Conservation (phyloP, 2,329 filamentous ascomycete genomes). For the Pseudogymnoascus destructans region DNA sequence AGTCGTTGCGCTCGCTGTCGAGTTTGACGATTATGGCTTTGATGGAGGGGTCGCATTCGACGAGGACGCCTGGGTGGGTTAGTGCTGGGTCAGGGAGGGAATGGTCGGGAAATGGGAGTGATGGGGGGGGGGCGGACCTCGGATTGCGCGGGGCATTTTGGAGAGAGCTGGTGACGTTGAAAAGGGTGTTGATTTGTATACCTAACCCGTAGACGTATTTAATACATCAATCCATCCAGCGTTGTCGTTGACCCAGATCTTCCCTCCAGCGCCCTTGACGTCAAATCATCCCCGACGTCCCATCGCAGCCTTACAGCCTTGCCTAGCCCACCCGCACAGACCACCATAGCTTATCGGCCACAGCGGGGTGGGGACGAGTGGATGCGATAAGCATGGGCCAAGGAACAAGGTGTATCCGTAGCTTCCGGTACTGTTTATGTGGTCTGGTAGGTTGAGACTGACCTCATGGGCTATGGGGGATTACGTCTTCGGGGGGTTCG, state of each 20-base stretch:
- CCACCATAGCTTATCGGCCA: not conserved
- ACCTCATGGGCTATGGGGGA: not conserved
- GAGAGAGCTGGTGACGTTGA: not conserved
- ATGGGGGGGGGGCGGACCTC: not conserved
- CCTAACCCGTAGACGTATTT: not conserved
- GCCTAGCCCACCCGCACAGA: not conserved
- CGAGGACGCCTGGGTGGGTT: constrained; percentile 46
- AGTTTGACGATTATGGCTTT: constrained; percentile 74
- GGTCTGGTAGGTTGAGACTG: not conserved
- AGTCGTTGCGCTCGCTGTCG: constrained; percentile 55
- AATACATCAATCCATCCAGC: not conserved
- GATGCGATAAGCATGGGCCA: not conserved
- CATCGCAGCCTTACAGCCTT: not conserved
- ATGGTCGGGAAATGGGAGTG: not conserved
- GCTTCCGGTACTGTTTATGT: not conserved
- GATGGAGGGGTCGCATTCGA: constrained; percentile 77
- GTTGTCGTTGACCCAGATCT: not conserved
- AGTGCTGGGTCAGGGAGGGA: too few species aligned
- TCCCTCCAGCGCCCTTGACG: not conserved
- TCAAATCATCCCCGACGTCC: not conserved
- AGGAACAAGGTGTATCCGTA: constrained; percentile 1
- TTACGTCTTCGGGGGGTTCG: not conserved
- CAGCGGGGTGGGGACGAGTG: not conserved
- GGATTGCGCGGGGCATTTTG: constrained; percentile 2
- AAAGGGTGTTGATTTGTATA: not conserved